Conservation (phyloP, 176 grass and related monocot species). For the Poa pratensis region DNA sequence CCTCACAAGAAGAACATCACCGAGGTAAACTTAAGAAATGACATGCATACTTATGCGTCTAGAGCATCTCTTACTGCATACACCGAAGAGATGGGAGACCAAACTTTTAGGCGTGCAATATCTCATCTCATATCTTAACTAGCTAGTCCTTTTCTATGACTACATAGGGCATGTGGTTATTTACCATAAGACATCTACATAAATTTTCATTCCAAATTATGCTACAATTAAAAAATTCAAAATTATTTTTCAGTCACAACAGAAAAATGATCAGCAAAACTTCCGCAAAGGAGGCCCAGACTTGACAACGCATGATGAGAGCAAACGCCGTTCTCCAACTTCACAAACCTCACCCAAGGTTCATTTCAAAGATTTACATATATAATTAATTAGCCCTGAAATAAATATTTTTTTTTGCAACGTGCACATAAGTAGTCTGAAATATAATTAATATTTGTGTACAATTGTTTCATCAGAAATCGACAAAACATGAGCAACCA, state of each 20-base stretch:
- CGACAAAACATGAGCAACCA: conserved; percentile 54
- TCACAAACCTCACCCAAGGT: conserved; percentile 60
- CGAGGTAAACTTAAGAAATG: conserved; percentile 27
- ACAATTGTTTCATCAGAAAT: conserved; percentile 29
- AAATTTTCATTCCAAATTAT: neutral
- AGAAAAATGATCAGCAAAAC: conserved; percentile 52
- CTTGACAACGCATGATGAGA: conserved; percentile 33
- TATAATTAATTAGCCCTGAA: neutral
- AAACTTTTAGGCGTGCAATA: neutral
- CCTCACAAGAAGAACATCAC: conserved; percentile 43
- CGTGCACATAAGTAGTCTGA: neutral
- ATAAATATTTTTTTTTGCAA: too few relatives aligned
- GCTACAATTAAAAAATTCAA: neutral
- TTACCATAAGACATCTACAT: neutral
- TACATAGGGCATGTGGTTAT: neutral
- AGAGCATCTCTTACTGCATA: neutral
- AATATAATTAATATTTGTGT: neutral
- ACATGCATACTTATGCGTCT: neutral
- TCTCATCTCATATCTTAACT: neutral
- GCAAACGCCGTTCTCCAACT: conserved; percentile 47
- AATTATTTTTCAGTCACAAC: conserved; percentile 32
- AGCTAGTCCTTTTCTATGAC: conserved; percentile 2
- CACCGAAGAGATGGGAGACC: neutral
- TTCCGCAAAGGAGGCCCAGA: conserved; percentile 45
- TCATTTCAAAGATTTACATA: neutral